Conservation (phyloP, 495 filamentous ascomycete species). For the Penicillium soppii region DNA sequence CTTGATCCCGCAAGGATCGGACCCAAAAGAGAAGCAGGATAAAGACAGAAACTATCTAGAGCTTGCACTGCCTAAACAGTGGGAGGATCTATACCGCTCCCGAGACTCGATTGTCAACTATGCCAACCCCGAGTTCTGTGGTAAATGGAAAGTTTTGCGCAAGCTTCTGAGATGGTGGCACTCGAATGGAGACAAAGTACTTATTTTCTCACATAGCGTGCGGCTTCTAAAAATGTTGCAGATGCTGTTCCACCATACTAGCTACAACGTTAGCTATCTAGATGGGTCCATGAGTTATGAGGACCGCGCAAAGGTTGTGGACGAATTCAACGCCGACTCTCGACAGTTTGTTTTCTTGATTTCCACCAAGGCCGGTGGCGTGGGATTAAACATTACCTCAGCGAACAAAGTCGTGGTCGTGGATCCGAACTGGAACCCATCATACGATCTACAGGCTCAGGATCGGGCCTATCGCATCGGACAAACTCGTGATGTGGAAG, state of each 20-base stretch:
- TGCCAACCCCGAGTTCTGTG: constrained; percentile 89
- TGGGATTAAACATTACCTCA: constrained; percentile 92
- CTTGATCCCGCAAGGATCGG: constrained; percentile 70
- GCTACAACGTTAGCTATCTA: constrained; percentile 88
- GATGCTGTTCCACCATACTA: constrained; percentile 82
- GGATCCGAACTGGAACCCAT: constrained; percentile 97
- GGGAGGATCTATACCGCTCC: constrained; percentile 71
- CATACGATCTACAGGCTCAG: constrained; percentile 92
- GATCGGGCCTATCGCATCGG: constrained; percentile 97
- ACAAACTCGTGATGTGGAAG: constrained; percentile 89
- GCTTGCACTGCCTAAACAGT: constrained; percentile 70
- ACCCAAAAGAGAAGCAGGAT: constrained; percentile 72
- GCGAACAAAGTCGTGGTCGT: constrained; percentile 98
- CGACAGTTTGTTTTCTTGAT: constrained; percentile 93
- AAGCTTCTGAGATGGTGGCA: constrained; percentile 91
- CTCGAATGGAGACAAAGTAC: constrained; percentile 83
- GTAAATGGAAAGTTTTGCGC: constrained; percentile 92
- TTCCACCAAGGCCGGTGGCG: constrained; percentile 86
- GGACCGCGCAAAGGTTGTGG: constrained; percentile 74
- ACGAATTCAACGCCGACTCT: constrained; percentile 90
- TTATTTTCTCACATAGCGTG: constrained; percentile 91
- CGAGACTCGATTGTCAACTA: constrained; percentile 79
- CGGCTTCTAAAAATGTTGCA: constrained; percentile 82
- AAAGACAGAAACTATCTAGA: constrained; percentile 78
- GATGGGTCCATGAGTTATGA: constrained; percentile 86